Evolutionary conservation across 2,329 filamentous ascomycete species (phyloP).

Genomic region (Hymenoscyphus albidus): DNA sequence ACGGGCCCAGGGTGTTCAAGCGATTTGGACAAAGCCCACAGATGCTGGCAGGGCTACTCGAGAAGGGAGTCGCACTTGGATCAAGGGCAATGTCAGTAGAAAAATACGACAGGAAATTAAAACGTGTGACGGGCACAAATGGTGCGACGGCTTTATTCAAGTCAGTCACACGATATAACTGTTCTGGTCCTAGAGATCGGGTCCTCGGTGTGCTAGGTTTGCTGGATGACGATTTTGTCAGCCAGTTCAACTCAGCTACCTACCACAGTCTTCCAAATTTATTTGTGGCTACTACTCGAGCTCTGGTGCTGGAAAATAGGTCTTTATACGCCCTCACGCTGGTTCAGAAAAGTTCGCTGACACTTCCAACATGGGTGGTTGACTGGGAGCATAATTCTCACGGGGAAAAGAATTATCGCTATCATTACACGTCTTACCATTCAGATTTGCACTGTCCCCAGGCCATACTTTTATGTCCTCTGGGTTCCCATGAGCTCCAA

Average conservation of each 20-base stretch:
- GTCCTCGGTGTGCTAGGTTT: background rate
- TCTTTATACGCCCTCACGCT: background rate
- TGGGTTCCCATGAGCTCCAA: background rate
- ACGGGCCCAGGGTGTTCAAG: background rate
- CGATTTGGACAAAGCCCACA: background rate
- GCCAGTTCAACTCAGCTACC: background rate
- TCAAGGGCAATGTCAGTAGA: background rate
- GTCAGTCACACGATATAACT: background rate
- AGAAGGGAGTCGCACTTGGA: background rate
- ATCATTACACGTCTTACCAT: background rate
- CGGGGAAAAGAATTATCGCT: background rate
- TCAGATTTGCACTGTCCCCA: background rate
- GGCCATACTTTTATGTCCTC: background rate
- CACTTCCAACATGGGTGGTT: background rate
- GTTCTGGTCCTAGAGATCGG: background rate
- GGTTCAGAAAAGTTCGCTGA: background rate
- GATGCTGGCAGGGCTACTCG: background rate
- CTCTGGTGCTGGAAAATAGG: background rate
- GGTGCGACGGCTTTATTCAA: background rate
- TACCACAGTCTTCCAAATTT: background rate
- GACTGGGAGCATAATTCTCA: background rate
- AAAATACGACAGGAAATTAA: background rate
- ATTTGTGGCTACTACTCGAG: background rate
- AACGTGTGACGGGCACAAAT: background rate
- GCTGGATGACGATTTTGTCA: background rate